A percentile compares a stretch with the other conserved stretches of the same genome.
Conservation (phyloP, 139 green algal genomes). For the Pycnococcus provasolii region DNA sequence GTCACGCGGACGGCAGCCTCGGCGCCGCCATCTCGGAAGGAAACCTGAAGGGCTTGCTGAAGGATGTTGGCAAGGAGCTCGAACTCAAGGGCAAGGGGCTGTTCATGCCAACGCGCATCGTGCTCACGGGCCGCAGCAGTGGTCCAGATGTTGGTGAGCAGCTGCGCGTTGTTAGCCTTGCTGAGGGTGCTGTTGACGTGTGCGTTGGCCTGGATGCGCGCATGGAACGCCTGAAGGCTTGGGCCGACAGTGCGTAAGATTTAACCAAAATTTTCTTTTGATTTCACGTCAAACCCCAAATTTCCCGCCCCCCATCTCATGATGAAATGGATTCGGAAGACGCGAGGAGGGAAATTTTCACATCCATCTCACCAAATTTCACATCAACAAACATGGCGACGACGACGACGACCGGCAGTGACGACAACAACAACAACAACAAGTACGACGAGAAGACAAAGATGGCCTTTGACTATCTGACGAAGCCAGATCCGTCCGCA, state of each 20-base stretch:
- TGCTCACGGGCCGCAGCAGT: conserved; percentile 70
- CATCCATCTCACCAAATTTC: too few relatives aligned
- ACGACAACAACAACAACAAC: too few relatives aligned
- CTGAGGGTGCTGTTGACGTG: conserved; percentile 31
- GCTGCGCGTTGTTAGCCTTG: conserved; percentile 54
- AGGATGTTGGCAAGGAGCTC: conserved; percentile 81
- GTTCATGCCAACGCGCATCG: conserved; percentile 93
- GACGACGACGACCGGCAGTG: too few relatives aligned
- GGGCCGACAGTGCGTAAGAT: background rate
- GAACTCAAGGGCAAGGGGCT: conserved; percentile 93
- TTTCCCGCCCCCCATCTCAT: too few relatives aligned
- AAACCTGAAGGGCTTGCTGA: conserved; percentile 77
- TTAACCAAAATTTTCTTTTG: too few relatives aligned
- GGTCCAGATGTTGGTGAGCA: conserved; percentile 79
- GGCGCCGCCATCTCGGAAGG: conserved; percentile 47
- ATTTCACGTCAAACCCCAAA: too few relatives aligned
- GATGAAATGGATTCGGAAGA: too few relatives aligned
- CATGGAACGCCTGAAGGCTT: conserved; percentile 43
- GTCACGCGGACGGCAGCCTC: conserved; percentile 67
- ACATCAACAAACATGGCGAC: too few relatives aligned
- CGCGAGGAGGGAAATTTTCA: too few relatives aligned
- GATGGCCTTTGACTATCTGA: too few relatives aligned
- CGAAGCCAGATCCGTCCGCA: too few relatives aligned
- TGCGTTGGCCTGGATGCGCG: conserved; percentile 50
- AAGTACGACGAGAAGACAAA: too few relatives aligned